phyloP scores from a whole-genome alignment of 345 rosid species.

The Rubroshorea leprosula region DNA sequence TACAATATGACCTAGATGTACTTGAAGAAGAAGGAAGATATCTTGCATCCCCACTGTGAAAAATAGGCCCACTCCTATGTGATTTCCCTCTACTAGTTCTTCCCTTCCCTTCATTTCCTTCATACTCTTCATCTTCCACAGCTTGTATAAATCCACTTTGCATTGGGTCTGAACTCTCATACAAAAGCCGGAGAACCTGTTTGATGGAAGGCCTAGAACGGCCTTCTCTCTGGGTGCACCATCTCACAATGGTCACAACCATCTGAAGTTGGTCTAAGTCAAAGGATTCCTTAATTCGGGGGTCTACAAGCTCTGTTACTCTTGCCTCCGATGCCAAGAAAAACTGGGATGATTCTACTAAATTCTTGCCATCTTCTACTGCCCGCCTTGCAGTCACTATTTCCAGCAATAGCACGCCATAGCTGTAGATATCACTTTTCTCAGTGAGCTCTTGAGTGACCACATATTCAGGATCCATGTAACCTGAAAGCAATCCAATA shows the following conservation, averaged over 20 bases:
- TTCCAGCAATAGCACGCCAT: conserved; percentile 88
- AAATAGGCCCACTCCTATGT: conserved; percentile 41
- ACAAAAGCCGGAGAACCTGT: conserved; percentile 73
- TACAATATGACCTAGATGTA: conserved; percentile 85
- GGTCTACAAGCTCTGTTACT: conserved; percentile 60
- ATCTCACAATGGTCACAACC: conserved; percentile 54
- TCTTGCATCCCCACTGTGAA: conserved; percentile 59
- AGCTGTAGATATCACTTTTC: conserved; percentile 88
- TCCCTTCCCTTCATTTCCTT: conserved; percentile 58
- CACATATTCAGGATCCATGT: conserved; percentile 91
- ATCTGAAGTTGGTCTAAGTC: conserved; percentile 76
- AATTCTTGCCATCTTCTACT: conserved; percentile 66
- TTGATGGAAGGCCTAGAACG: conserved; percentile 79
- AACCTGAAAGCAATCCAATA: conserved; percentile 46
- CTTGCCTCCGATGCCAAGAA: conserved; percentile 51
- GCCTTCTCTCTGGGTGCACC: conserved; percentile 91
- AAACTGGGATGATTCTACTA: conserved; percentile 64
- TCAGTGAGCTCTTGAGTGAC: conserved; percentile 83
- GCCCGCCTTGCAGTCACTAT: conserved; percentile 70
- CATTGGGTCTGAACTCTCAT: conserved; percentile 77
- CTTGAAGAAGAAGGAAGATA: conserved; percentile 83
- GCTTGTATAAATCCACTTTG: conserved; percentile 63
- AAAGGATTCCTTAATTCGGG: conserved; percentile 46
- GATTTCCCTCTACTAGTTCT: conserved; percentile 50
- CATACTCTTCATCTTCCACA: conserved; percentile 54